These are phyloP conservation scores for Phoenix roebelenii DNA, from an alignment of 176 grass and related monocot genomes.

Conservation along the genomic window DNA sequence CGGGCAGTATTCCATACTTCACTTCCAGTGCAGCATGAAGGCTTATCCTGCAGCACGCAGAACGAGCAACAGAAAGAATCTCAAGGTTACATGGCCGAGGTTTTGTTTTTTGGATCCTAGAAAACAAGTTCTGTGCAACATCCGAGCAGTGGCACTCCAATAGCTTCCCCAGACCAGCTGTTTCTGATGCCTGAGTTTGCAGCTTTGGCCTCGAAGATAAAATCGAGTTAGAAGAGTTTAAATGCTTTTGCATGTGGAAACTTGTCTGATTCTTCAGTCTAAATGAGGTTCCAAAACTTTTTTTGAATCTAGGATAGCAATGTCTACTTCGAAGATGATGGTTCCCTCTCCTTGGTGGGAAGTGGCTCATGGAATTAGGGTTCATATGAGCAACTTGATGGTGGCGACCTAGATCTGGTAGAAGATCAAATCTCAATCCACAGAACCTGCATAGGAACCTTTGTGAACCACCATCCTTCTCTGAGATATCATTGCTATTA, in stretches of 20 bases:
- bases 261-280: conserved; percentile 52
- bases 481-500: conserved; percentile 28
- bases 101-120: conserved; percentile 76
- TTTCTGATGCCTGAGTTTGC: conserved; percentile 39
- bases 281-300: conserved; percentile 39
- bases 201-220: conserved; percentile 21
- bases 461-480: conserved; percentile 38
- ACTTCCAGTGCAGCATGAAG: conserved; percentile 59
- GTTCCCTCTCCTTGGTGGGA: conserved; percentile 57
- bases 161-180: conserved; percentile 44
- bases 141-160: conserved; percentile 57
- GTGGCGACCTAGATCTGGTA: conserved; percentile 64
- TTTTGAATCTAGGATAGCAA: conserved; percentile 65
- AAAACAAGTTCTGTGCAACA: conserved; percentile 64
- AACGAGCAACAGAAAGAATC: conserved; percentile 71
- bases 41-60: conserved; percentile 67
- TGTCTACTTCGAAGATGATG: conserved; percentile 74
- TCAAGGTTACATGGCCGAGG: conserved; percentile 75
- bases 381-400: conserved; percentile 77
- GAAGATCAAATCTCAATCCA: conserved; percentile 71
- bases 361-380: conserved; percentile 22
- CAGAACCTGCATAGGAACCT: conserved; percentile 67
- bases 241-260: conserved; percentile 42
- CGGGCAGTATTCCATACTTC: conserved; percentile 70
- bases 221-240: conserved; percentile 34